These are phyloP conservation scores for Calonectria honghensis DNA, from an alignment of 2,329 filamentous ascomycete species.

Conservation along the genomic window DNA sequence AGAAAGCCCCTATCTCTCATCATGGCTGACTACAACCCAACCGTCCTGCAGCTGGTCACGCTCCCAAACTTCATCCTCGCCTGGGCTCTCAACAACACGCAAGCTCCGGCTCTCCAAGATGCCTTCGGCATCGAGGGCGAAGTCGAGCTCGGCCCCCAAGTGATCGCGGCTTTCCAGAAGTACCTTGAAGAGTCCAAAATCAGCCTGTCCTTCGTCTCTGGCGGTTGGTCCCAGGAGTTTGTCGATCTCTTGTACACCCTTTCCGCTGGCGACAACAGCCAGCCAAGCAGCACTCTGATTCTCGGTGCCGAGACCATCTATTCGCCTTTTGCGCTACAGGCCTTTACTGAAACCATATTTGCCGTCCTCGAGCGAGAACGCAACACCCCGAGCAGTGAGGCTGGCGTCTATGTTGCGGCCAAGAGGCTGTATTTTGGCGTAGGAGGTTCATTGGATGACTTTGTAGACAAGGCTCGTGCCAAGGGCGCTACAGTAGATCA, in stretches of 20 bases:
- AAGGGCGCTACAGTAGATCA: slow-evolving; percentile 70
- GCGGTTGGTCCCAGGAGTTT: slow-evolving; percentile 82
- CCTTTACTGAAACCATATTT: slow-evolving; percentile 81
- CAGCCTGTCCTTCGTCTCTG: slow-evolving; percentile 80
- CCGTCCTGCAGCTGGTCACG: slow-evolving; percentile 85
- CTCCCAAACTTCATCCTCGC: slow-evolving; percentile 85
- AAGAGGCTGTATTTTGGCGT: slow-evolving; percentile 91
- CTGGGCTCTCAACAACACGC: slow-evolving; percentile 73
- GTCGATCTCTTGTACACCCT: slow-evolving; percentile 72
- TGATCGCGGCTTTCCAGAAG: slow-evolving; percentile 75
- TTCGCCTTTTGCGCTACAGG: slow-evolving; percentile 80
- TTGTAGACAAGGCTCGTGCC: slow-evolving; percentile 72
- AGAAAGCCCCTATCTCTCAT: slow-evolving; percentile 73
- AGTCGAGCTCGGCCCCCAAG: slow-evolving; percentile 76
- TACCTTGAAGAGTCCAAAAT: slow-evolving; percentile 72
- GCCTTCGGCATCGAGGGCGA: slow-evolving; percentile 74
- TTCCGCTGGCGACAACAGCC: slow-evolving; percentile 35
- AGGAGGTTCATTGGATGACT: slow-evolving; percentile 87
- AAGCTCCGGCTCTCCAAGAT: slow-evolving; percentile 63
- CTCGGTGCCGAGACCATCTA: slow-evolving; percentile 90
- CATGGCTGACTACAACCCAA: slow-evolving; percentile 87
- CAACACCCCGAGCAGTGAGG: slow-evolving; percentile 61
- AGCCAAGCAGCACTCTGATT: slow-evolving; percentile 67
- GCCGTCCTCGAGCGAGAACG: slow-evolving; percentile 71
- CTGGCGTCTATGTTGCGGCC: slow-evolving; percentile 81